A percentile compares a stretch with the other conserved stretches of the same genome.
These are phyloP conservation scores for Choiromyces venosus DNA, from an alignment of 495 filamentous ascomycete genomes.

Conservation along the genomic window DNA sequence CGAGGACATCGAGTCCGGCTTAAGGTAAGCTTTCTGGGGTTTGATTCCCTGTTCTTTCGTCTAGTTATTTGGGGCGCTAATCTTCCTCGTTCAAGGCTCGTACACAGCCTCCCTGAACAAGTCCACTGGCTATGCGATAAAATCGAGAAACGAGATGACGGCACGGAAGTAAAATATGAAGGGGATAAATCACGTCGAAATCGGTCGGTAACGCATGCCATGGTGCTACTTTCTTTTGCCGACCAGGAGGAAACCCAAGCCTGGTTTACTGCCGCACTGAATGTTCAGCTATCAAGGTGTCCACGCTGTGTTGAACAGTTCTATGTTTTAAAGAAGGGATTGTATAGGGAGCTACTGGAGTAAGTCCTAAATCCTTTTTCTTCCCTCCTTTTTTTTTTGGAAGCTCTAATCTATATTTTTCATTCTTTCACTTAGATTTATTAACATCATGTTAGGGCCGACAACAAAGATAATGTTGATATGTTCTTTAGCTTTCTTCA, in stretches of 20 bases:
- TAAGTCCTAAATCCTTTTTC: background rate
- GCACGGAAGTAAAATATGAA: constrained; percentile 18
- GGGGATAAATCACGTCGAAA: constrained; percentile 31
- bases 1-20: constrained; percentile 26
- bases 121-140: constrained; percentile 41
- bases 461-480: constrained; percentile 40
- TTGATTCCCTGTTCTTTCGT: background rate
- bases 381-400: background rate
- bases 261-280: constrained; percentile 37
- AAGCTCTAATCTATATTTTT: background rate
- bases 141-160: constrained; percentile 30
- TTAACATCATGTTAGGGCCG: constrained; percentile 26
- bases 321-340: constrained; percentile 32
- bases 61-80: background rate
- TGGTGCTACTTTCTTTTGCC: constrained; percentile 38
- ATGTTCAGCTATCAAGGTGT: constrained; percentile 36
- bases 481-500: constrained; percentile 36
- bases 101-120: constrained; percentile 40
- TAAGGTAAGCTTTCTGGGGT: constrained; percentile 3
- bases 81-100: constrained; percentile 18
- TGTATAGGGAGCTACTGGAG: constrained; percentile 34
- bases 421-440: background rate
- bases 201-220: constrained; percentile 35
- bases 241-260: constrained; percentile 38
- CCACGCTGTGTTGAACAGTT: constrained; percentile 35